Conservation (phyloP, 805 yeast genomes). For the Tetrapisispora fleetii region DNA sequence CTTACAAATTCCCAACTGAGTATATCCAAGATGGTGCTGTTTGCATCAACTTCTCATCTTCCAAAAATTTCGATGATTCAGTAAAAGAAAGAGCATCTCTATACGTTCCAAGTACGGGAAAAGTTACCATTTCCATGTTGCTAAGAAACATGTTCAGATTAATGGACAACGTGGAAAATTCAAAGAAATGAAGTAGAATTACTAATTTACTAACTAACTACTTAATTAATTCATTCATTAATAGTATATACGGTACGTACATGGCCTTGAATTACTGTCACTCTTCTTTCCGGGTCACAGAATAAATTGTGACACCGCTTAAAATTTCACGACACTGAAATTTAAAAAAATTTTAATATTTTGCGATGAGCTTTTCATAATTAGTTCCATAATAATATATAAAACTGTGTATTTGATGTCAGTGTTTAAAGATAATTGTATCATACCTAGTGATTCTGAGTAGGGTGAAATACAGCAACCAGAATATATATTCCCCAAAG, state of each 20-base stretch:
- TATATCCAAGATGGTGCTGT: slow-evolving; percentile 79
- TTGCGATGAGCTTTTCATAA: neutral
- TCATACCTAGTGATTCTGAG: too few species aligned
- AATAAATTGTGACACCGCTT: neutral
- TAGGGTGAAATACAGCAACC: too few species aligned
- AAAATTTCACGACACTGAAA: neutral
- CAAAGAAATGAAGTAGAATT: neutral
- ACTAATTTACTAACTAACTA: neutral
- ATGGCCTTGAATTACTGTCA: too few species aligned
- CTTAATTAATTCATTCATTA: too few species aligned
- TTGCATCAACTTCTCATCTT: slow-evolving; percentile 81
- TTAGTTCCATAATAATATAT: too few species aligned
- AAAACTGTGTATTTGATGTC: too few species aligned
- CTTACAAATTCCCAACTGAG: slow-evolving; percentile 79
- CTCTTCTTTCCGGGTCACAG: neutral
- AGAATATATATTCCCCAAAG: too few species aligned
- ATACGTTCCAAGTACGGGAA: slow-evolving; percentile 92
- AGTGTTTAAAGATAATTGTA: too few species aligned
- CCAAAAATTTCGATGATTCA: slow-evolving; percentile 74
- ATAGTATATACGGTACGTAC: too few species aligned
- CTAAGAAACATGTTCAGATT: slow-evolving; percentile 80
- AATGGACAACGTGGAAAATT: slow-evolving; percentile 49
- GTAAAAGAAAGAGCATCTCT: slow-evolving; percentile 81
- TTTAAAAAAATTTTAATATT: neutral
- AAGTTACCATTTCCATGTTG: slow-evolving; percentile 92